Percentiles rank a stretch among this genome's conserved stretches.
phyloP scores from a whole-genome alignment of 805 yeast genomes.

The Priceomyces medius region DNA sequence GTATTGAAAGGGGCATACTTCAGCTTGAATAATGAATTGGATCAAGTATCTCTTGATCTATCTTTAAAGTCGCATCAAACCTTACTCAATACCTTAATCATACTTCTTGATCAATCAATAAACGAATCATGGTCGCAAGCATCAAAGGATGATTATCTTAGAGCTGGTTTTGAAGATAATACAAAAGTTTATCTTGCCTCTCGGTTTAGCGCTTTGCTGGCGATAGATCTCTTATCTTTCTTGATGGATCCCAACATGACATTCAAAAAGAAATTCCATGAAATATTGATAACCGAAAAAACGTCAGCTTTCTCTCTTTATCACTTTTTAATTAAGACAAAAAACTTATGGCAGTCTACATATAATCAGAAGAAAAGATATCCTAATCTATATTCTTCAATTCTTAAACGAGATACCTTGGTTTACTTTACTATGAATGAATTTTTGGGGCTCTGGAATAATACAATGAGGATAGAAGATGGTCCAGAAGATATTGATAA shows the following conservation, averaged over 20 bases:
- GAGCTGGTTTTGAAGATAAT: slow-evolving; percentile 47
- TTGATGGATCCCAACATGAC: slow-evolving; percentile 56
- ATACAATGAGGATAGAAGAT: slow-evolving; percentile 49
- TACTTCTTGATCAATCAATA: slow-evolving; percentile 37
- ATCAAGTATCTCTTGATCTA: slow-evolving; percentile 34
- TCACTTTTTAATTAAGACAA: slow-evolving; percentile 33
- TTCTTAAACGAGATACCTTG: slow-evolving; percentile 53
- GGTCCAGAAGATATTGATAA: slow-evolving; percentile 51
- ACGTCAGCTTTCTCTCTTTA: slow-evolving; percentile 51
- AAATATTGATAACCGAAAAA: slow-evolving; percentile 60
- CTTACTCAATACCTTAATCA: slow-evolving; percentile 40
- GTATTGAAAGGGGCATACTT: slow-evolving; percentile 33
- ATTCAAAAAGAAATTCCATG: slow-evolving; percentile 61
- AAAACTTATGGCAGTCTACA: slow-evolving; percentile 36
- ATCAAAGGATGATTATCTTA: slow-evolving; percentile 42
- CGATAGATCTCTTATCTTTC: slow-evolving; percentile 55
- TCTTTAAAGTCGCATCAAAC: slow-evolving; percentile 39
- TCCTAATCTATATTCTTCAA: slow-evolving; percentile 39
- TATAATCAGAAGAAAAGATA: slow-evolving; percentile 28
- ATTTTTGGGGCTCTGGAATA: slow-evolving; percentile 63
- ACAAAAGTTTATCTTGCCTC: slow-evolving; percentile 43
- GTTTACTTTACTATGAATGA: slow-evolving; percentile 57
- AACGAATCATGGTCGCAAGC: slow-evolving; percentile 45
- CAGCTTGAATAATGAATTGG: slow-evolving; percentile 36
- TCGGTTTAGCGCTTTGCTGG: slow-evolving; percentile 48